Evolutionary conservation across 1,284 basidiomycete genomes (phyloP).

Genomic region (Hymenochaete sp.): DNA sequence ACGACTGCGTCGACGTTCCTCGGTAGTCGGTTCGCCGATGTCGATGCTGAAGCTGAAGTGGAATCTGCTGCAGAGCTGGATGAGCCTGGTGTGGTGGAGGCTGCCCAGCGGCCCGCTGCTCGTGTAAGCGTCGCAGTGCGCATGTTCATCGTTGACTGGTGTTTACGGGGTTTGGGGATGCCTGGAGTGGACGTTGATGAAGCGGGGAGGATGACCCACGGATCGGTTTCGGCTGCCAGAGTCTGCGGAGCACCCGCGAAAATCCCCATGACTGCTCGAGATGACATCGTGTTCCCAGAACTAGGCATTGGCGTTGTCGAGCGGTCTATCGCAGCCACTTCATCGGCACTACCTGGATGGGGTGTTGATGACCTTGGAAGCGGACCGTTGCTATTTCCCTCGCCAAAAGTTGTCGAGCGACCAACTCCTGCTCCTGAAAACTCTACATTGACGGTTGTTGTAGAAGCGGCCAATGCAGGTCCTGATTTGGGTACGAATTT

Average conservation of each 20-base stretch:
- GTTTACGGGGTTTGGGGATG: conserved; percentile 33
- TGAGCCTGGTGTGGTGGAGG: too few relatives aligned
- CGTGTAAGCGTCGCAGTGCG: conserved; percentile 17
- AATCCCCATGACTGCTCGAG: conserved; percentile 54
- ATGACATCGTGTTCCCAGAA: conserved; percentile 18
- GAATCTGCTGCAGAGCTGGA: too few relatives aligned
- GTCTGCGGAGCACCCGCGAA: conserved; percentile 72
- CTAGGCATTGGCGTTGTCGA: conserved; percentile 18
- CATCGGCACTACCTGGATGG: not conserved
- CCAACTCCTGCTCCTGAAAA: conserved; percentile 75
- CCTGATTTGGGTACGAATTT: conserved; percentile 64
- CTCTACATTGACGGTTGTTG: conserved; percentile 89
- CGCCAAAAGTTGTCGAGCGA: conserved; percentile 56
- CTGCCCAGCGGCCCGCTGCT: conserved; percentile 11
- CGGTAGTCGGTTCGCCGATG: too few relatives aligned
- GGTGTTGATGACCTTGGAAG: conserved; percentile 29
- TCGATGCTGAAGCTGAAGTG: too few relatives aligned
- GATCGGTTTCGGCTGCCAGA: conserved; percentile 38
- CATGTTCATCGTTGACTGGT: conserved; percentile 21
- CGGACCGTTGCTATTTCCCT: too few relatives aligned
- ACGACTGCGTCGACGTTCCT: conserved; percentile 72
- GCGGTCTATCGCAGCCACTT: not conserved
- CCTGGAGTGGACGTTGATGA: too few relatives aligned
- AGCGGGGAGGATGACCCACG: conserved; percentile 58
- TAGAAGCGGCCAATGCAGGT: conserved; percentile 74